A percentile compares a stretch with the other conserved stretches of the same genome.
phyloP scores from a whole-genome alignment of 768 basidiomycete species.

The Trametes coccinea region DNA sequence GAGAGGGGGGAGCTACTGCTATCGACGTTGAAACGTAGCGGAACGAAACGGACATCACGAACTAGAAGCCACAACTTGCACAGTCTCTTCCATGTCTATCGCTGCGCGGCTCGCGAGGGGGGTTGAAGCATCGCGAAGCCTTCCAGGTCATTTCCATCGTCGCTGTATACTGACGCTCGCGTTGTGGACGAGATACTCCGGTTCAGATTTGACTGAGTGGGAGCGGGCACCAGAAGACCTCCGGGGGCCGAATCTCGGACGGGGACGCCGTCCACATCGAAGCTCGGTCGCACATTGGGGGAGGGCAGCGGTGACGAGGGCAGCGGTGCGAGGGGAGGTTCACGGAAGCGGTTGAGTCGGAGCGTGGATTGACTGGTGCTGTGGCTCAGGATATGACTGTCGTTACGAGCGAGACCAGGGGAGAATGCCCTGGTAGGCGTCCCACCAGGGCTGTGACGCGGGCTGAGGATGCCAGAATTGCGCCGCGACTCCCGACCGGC shows the following conservation, averaged over 20 bases:
- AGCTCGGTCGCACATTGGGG: constrained; percentile 16
- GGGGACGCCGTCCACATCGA: constrained; percentile 8
- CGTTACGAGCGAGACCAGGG: background rate
- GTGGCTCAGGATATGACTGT: constrained; percentile 1
- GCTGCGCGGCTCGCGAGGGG: background rate
- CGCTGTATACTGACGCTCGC: constrained; percentile 14
- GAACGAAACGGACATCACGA: too few species aligned
- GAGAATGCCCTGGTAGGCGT: constrained; percentile 1
- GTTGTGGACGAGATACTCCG: constrained; percentile 6
- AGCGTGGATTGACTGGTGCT: background rate
- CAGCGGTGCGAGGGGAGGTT: constrained; percentile 28
- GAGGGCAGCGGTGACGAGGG: constrained; percentile 29
- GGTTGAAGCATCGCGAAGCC: constrained; percentile 20
- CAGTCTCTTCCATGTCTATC: background rate
- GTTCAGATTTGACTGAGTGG: background rate
- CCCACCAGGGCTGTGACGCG: background rate
- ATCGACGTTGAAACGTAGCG: background rate
- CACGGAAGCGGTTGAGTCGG: constrained; percentile 19
- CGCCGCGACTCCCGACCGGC: constrained; percentile 21
- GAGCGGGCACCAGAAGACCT: background rate
- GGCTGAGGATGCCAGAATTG: background rate
- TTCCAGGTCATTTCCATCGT: constrained; percentile 1
- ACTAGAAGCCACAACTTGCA: too few species aligned
- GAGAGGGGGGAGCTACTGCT: background rate
- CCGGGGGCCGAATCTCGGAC: constrained; percentile 3